A percentile compares a stretch with the other conserved stretches of the same genome.
Conservation (phyloP, 148 eudicot genomes). For the Fallopia convolvulus region DNA sequence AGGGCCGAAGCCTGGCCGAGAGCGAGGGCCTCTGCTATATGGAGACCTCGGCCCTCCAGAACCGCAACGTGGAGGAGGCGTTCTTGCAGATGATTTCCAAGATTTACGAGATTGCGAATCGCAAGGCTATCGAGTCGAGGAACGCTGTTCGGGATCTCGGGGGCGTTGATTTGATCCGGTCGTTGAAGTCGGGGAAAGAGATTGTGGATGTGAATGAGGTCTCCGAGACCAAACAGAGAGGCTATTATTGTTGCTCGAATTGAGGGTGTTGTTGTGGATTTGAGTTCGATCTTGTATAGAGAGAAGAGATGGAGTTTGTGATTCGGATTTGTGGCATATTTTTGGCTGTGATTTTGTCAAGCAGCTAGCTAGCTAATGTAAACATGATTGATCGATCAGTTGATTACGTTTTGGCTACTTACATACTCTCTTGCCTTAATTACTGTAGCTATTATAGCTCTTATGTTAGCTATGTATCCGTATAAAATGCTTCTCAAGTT, state of each 20-base stretch:
- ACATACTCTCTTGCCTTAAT: no score
- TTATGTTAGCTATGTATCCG: no score
- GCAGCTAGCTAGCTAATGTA: neutral
- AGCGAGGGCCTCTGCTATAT: slow-evolving; percentile 4
- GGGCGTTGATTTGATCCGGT: neutral
- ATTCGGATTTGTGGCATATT: neutral
- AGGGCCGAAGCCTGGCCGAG: slow-evolving; percentile 11
- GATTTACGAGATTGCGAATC: slow-evolving; percentile 5
- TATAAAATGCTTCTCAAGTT: no score
- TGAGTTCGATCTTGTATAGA: neutral
- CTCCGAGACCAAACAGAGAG: slow-evolving; percentile 4
- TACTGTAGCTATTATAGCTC: no score
- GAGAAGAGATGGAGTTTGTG: neutral
- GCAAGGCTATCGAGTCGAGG: slow-evolving; percentile 7
- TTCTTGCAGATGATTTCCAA: slow-evolving; percentile 6
- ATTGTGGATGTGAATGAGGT: slow-evolving; percentile 11
- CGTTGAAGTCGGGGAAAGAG: neutral
- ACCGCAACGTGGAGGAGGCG: slow-evolving; percentile 5
- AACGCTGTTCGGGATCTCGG: neutral
- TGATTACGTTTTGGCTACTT: no score
- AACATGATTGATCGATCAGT: neutral
- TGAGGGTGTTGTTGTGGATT: neutral
- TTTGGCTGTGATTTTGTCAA: neutral
- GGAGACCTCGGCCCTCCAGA: slow-evolving; percentile 13
- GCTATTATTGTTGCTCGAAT: slow-evolving; percentile 5